Base-by-base conservation (phyloP, 2,329 filamentous ascomycete species). In the Cladorrhinum sp. region DNA sequence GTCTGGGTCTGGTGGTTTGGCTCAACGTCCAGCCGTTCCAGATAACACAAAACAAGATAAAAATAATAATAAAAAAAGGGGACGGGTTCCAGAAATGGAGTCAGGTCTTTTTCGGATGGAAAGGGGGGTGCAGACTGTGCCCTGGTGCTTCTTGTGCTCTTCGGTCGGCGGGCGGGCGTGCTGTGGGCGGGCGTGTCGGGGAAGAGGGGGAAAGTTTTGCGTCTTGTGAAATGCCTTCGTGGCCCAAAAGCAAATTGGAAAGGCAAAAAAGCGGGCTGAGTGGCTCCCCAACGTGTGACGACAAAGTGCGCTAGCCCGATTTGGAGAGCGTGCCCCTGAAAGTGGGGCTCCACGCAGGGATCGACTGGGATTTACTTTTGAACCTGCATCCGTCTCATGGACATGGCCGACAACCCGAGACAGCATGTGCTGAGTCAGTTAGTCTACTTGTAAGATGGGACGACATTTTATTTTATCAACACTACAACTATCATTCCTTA, bases 161-260 rank as follows among this genome's bases (percentile, higher is more conserved):
- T 61, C 55, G 59, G 62, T 62, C 55, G 59, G 60, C 57, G 57
- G 48, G 62, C 58, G 62, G 59, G 55, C 49, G 49, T 50, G 56
- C 45, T 51, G 60, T 57, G 58, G 53, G 56, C 62, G 55, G 50
- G 53, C 49, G 63, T 65, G 60, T 61, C 52, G 60, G 45, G 54
- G 32, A 60, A 64, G 59, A 63, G 57, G 50, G 54, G 60, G 53
- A 60, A 62, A 57, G 60, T 55, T 66, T 64, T 62, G 64, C 61
- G 63, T 49, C 62, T 66, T 60, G 65, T 61, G 62, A 66, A 61
- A 67, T 66, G 63, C 61, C 64, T 62, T 67, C 64, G 61, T 61
- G 58, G 55, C 50, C 60, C 62, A 58, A 41, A 56, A 52, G 57
- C 57, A 64, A 64, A 62, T 63, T 64, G 60, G 53, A 60, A 58